Base-by-base conservation (phyloP, 768 basidiomycete genomes). In the Phylloporus sp. region DNA sequence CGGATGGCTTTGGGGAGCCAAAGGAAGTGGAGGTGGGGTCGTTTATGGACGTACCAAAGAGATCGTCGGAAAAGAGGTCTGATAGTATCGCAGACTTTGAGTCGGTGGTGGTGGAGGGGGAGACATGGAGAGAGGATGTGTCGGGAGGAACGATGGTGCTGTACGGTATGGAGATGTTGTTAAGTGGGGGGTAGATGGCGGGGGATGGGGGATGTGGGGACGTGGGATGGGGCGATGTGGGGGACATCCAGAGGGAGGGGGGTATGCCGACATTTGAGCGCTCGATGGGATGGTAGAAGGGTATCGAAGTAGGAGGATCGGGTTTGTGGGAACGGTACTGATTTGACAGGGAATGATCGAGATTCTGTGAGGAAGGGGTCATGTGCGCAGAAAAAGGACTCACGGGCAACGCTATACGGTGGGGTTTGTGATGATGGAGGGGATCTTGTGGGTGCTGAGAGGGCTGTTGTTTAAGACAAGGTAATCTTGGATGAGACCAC, bases 231-330 rank as follows among this genome's bases (percentile, higher is more conserved):
- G n/a, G 66, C 35, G 78, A 77, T 6, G 80, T 71, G 42, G 88
- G 79, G 12, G 89, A 89, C 89, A 91, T 91, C 89, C 88, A 91
- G 35, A 91, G 70, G 35, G 88, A 88, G 4, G 89, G 87, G 42
- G 84, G 85, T 39, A 90, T 71, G 49, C 80, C 78, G 29, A 74
- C 60, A 54, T 73, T 72, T 42, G 77, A 76, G 60, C 78, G 81
- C 60, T 84, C 81, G 63, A 71, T 66, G 58, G 74, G 60, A 39
- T 59, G 50, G 1, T 63, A 56, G 16, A 68, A 67, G 52, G 62
- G 49, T 43, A 58, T 57, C 24, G 68, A 61, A 53, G 59, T 11
- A 9, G 22, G 43, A 1, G 27, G 50, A 47, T 67, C 61, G 11
- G 47, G 49, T 29, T 49, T 45, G 15, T 55, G 56, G 4, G 49